A percentile compares a stretch with the other conserved stretches of the same genome.
phyloP scores from a whole-genome alignment of 257 asterid species.

The Euphrasia confusa region DNA sequence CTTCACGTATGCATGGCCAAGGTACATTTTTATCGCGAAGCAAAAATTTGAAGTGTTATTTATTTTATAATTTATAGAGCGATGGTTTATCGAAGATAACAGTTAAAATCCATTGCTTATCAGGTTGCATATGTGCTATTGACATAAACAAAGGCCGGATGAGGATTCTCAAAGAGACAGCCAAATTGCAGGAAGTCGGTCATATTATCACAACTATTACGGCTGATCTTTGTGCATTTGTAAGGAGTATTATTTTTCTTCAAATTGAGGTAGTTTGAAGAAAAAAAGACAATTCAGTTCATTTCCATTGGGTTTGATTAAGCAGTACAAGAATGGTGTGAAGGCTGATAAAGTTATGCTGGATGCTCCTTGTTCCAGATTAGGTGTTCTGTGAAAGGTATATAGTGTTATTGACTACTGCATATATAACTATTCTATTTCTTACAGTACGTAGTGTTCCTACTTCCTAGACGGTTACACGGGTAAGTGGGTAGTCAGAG shows the following conservation, averaged over 20 bases:
- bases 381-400: conserved; percentile 95
- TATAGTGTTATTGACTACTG: background rate
- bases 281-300: background rate
- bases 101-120: conserved; percentile 10
- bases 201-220: conserved; percentile 55
- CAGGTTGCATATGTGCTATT: conserved; percentile 75
- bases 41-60: background rate
- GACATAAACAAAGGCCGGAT: conserved; percentile 80
- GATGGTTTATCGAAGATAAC: background rate
- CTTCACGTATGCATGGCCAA: conserved; percentile 66
- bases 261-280: conserved; percentile 6
- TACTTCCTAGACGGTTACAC: too few species aligned
- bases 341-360: conserved; percentile 82
- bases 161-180: conserved; percentile 89
- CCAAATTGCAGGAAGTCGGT: conserved; percentile 55
- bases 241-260: conserved; percentile 29
- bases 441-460: too few species aligned
- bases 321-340: conserved; percentile 40
- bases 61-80: background rate
- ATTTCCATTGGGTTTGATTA: conserved; percentile 4
- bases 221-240: conserved; percentile 69
- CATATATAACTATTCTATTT: too few species aligned
- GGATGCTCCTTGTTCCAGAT: conserved; percentile 95
- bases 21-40: conserved; percentile 35
- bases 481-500: too few species aligned